Evolutionary conservation across 2,329 filamentous ascomycete species (phyloP).

Genomic region (Colletotrichum simmondsii): DNA sequence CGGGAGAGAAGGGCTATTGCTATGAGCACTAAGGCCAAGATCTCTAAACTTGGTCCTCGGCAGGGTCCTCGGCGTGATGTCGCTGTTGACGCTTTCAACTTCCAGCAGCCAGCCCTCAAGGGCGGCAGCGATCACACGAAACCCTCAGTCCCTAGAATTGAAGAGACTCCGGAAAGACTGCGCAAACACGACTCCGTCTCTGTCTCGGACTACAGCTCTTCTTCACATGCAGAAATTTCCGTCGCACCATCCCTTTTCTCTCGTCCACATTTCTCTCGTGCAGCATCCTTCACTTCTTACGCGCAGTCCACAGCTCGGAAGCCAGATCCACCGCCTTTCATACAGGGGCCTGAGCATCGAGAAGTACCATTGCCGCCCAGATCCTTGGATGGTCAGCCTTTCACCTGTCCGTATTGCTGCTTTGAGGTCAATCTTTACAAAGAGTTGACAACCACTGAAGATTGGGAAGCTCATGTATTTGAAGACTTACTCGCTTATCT

Average conservation of each 20-base stretch:
- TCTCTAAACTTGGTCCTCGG: background rate
- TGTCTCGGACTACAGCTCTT: background rate
- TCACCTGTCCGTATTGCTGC: conserved; percentile 14
- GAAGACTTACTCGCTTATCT: conserved; percentile 18
- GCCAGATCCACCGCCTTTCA: background rate
- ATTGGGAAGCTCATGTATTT: conserved; percentile 23
- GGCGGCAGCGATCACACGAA: background rate
- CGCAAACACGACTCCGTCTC: background rate
- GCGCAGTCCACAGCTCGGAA: background rate
- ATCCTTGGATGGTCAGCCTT: conserved; percentile 2
- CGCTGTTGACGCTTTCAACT: conserved; percentile 18
- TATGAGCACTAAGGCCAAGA: background rate
- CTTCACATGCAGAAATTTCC: background rate
- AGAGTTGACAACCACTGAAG: background rate
- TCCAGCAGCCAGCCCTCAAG: conserved; percentile 15
- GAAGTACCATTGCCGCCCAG: background rate
- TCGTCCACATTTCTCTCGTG: background rate
- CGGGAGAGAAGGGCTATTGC: background rate
- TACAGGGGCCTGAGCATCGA: background rate
- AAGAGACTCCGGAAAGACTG: background rate
- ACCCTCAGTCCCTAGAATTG: background rate
- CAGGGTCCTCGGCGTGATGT: conserved; percentile 2
- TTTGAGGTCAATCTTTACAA: conserved; percentile 11
- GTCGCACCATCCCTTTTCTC: background rate
- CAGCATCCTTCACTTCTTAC: background rate